phyloP scores from a whole-genome alignment of 2,329 filamentous ascomycete genomes.

The Tolypocladium ovalisporum region DNA sequence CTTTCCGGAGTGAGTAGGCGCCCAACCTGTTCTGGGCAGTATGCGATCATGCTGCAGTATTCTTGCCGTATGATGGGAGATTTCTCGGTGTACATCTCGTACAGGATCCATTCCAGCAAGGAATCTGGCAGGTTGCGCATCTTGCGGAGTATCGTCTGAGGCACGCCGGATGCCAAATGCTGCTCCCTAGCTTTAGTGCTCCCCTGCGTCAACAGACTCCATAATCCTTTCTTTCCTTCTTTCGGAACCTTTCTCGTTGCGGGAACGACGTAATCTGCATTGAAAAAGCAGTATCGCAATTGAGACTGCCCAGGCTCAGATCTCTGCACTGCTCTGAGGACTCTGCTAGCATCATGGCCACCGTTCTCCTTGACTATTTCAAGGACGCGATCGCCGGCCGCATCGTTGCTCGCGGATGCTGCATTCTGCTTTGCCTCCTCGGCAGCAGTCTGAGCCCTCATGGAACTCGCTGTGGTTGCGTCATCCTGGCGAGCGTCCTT shows the following conservation, averaged over 20 bases:
- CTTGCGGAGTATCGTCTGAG: slow-evolving; percentile 35
- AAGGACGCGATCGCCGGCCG: slow-evolving; percentile 13
- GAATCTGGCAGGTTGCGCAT: slow-evolving; percentile 44
- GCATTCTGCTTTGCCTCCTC: slow-evolving; percentile 8
- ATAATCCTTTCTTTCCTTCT: slow-evolving; percentile 25
- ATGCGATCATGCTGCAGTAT: slow-evolving; percentile 45
- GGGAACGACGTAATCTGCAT: slow-evolving; percentile 17
- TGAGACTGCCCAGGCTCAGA: slow-evolving; percentile 27
- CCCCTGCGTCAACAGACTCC: slow-evolving; percentile 37
- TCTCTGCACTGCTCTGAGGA: slow-evolving; percentile 38
- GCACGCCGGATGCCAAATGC: slow-evolving; percentile 51
- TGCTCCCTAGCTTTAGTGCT: slow-evolving; percentile 36
- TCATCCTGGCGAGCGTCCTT: slow-evolving; percentile 48
- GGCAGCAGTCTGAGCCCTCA: slow-evolving; percentile 26
- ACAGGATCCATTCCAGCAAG: slow-evolving; percentile 54
- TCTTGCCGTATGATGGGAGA: slow-evolving; percentile 45
- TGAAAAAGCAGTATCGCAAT: slow-evolving; percentile 40
- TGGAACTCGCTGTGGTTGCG: slow-evolving; percentile 44
- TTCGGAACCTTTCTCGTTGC: slow-evolving; percentile 15
- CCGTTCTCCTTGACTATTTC: slow-evolving; percentile 23
- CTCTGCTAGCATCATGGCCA: slow-evolving; percentile 33
- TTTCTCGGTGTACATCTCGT: slow-evolving; percentile 45
- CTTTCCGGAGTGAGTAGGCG: slow-evolving; percentile 32
- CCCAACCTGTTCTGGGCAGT: slow-evolving; percentile 30
- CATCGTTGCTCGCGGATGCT: slow-evolving; percentile 5